Conservation (phyloP, 2,329 filamentous ascomycete genomes). For the Botrytis medusae region DNA sequence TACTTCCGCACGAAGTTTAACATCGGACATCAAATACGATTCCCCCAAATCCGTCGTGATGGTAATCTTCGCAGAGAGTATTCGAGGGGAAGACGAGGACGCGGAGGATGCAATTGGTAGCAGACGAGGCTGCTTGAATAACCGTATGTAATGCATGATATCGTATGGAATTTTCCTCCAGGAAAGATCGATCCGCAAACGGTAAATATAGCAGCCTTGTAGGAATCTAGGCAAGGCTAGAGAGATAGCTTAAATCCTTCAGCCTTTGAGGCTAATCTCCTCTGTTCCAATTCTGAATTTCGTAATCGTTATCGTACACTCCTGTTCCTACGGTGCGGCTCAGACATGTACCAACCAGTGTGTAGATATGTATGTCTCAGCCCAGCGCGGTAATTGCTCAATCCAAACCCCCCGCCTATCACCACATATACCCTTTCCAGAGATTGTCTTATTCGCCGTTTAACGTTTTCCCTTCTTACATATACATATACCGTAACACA, state of each 20-base stretch:
- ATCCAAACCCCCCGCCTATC: conserved; percentile 1
- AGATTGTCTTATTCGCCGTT: conserved; percentile 14
- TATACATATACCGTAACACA: neutral
- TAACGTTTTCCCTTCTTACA: conserved; percentile 16
- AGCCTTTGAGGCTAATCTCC: conserved; percentile 10
- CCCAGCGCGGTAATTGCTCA: conserved; percentile 1
- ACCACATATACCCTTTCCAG: neutral
- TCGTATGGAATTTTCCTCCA: neutral
- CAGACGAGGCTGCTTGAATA: conserved; percentile 60
- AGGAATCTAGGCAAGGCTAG: conserved; percentile 3
- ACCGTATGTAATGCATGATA: conserved; percentile 63
- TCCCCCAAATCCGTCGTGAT: conserved; percentile 67
- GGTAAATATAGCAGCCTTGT: neutral
- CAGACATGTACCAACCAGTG: neutral
- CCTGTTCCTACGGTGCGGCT: neutral
- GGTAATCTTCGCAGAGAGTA: conserved; percentile 53
- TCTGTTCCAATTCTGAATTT: neutral
- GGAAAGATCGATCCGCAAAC: neutral
- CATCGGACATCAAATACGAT: conserved; percentile 37
- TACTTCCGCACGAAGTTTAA: conserved; percentile 28
- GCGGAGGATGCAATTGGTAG: conserved; percentile 37
- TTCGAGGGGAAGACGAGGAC: neutral
- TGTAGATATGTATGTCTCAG: conserved; percentile 13
- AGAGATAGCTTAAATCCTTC: neutral
- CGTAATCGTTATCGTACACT: conserved; percentile 10